Conservation (phyloP, 2,329 filamentous ascomycete genomes). For the Trichoderma koningii region DNA sequence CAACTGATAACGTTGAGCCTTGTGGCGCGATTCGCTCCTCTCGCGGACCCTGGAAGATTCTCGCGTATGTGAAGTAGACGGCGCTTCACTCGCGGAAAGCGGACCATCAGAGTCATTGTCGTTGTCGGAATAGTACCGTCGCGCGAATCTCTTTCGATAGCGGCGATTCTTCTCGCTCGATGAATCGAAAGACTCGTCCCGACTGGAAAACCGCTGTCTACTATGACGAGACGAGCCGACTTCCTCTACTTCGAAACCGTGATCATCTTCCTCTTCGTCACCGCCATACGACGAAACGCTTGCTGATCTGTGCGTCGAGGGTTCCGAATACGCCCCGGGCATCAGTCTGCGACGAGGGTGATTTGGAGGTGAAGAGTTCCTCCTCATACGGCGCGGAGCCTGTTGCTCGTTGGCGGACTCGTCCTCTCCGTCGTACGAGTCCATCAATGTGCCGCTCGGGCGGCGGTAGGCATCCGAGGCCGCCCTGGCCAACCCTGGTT, state of each 20-base stretch:
- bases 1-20: constrained; percentile 33
- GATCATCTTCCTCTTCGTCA: constrained; percentile 30
- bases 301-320: constrained; percentile 22
- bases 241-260: constrained; percentile 38
- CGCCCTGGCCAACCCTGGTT: constrained; percentile 35
- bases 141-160: constrained; percentile 25
- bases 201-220: constrained; percentile 32
- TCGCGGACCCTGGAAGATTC: constrained; percentile 37
- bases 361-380: constrained; percentile 26
- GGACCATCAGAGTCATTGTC: constrained; percentile 31
- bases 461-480: constrained; percentile 39
- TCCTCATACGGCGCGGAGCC: constrained; percentile 21
- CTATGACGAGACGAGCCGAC: constrained; percentile 30
- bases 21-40: constrained; percentile 37
- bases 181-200: constrained; percentile 36
- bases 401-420: constrained; percentile 25
- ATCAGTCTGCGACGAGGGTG: constrained; percentile 23
- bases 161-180: constrained; percentile 32
- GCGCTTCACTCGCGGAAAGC: constrained; percentile 35
- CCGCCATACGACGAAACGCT: constrained; percentile 24
- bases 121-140: constrained; percentile 28
- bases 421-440: constrained; percentile 27
- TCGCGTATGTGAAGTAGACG: constrained; percentile 34
- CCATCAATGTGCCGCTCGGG: constrained; percentile 34
- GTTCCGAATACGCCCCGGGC: constrained; percentile 28